phyloP scores from a whole-genome alignment of 2,329 filamentous ascomycete genomes.

The Dactylella cylindrospora region DNA sequence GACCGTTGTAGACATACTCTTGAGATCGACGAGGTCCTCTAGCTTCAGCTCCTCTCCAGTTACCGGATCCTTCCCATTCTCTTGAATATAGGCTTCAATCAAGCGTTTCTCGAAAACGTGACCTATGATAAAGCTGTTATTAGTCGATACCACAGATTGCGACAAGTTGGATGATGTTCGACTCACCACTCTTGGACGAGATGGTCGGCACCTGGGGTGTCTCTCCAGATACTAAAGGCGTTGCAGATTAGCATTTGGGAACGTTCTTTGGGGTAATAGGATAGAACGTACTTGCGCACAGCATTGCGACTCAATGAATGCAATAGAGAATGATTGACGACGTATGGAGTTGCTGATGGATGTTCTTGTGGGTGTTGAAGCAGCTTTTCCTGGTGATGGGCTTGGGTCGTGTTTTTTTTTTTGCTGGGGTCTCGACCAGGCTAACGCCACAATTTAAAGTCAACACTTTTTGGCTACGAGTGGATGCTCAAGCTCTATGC shows the following conservation, averaged over 20 bases:
- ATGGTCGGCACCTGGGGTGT: conserved; percentile 91
- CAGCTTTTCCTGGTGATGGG: conserved; percentile 23
- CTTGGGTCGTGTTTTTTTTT: conserved; percentile 41
- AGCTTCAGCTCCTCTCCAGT: conserved; percentile 79
- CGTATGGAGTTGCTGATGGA: conserved; percentile 2
- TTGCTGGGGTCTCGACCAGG: conserved; percentile 20
- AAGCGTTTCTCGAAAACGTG: conserved; percentile 87
- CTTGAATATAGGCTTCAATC: conserved; percentile 90
- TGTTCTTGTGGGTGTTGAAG: conserved; percentile 7
- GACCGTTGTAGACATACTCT: conserved; percentile 55
- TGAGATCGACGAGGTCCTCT: conserved; percentile 85
- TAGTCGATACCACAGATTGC: conserved; percentile 60
- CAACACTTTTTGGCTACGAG: too few species aligned
- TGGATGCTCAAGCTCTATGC: too few species aligned
- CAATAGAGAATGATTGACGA: conserved; percentile 1
- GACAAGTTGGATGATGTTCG: conserved; percentile 44
- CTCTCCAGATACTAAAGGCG: conserved; percentile 85
- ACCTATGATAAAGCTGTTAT: conserved; percentile 17
- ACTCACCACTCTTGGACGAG: conserved; percentile 79
- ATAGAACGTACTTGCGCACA: conserved; percentile 39
- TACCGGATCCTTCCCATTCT: conserved; percentile 89
- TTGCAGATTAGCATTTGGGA: neutral
- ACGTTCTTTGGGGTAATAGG: neutral
- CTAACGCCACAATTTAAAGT: too few species aligned
- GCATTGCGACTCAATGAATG: conserved; percentile 36